Base-by-base conservation (phyloP, 805 yeast genomes). In the Hagleromyces aurorensis region DNA sequence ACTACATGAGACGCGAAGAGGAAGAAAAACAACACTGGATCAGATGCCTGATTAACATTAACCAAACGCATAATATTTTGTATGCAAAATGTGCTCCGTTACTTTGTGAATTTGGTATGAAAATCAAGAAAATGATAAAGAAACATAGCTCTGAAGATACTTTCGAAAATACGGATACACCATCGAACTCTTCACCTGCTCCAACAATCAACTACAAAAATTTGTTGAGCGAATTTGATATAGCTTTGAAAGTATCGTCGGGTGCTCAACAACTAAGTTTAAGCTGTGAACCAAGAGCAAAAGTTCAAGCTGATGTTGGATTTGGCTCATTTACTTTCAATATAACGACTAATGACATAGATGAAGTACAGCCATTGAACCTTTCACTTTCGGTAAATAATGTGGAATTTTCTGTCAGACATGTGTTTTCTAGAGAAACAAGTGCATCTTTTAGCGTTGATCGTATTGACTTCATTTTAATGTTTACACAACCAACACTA, bases 241-340 rank as follows among this genome's bases (percentile, higher is more conserved):
- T 84, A 16, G 74, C 72, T 29, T 55, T 81, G 32, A 74, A 79
- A 1, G 40, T 87, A 5, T 64, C 69, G 22, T 69, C 87, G 30
- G 86, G 75, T 13, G 70, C 76, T 19, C 98, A 91, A 50, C 71
- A 70, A 24, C 51, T 91, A 13, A 70, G 80, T 3, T 61, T 91
- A 30, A 81, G 94, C 42, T 91, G 98, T 65, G 89, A 83, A 37
- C 98, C 98, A 1, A 78, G 78, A 11, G 97, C 97, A 0, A 85
- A 83, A 49, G 91, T 91, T 2, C 86, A 85, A 21, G 93, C 96
- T 0, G 72, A 80, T 19, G 77, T 85, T 10, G 80, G 85, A 6
- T 68, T 78, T 13, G 79, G 75, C 13, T 77, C 79, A 0, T 69
- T 84, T n/a, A 70, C 66, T 13, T 41, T 84, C 19, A 71, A 72